A percentile compares a stretch with the other conserved stretches of the same genome.
Conservation (phyloP, 1,284 basidiomycete genomes). For the Fomes fomentarius region DNA sequence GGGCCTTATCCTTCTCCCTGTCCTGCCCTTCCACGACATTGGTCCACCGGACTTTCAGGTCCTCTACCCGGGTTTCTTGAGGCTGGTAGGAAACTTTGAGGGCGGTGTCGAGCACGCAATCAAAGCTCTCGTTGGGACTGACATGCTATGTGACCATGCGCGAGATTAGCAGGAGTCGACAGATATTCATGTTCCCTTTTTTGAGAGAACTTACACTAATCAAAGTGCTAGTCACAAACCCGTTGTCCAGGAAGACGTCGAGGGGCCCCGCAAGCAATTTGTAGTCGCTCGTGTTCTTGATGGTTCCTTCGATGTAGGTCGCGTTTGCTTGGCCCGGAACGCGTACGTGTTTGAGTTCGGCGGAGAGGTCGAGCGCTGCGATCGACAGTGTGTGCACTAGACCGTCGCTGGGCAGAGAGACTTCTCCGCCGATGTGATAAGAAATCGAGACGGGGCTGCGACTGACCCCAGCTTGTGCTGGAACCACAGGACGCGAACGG, state of each 20-base stretch:
- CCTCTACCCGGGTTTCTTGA: too few relatives aligned
- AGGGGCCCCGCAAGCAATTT: constrained; percentile 53
- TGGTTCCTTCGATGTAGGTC: constrained; percentile 46
- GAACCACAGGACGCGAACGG: too few relatives aligned
- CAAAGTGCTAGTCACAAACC: constrained; percentile 49
- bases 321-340: constrained; percentile 49
- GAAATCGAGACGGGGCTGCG: constrained; percentile 48
- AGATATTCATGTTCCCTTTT: too few relatives aligned
- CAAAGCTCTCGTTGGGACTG: too few relatives aligned
- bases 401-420: constrained; percentile 55
- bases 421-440: constrained; percentile 49
- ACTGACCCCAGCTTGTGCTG: background rate
- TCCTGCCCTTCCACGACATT: too few relatives aligned
- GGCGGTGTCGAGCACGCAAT: too few relatives aligned
- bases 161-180: too few relatives aligned
- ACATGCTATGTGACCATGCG: too few relatives aligned
- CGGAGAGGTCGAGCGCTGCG: constrained; percentile 49
- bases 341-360: constrained; percentile 49
- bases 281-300: constrained; percentile 56
- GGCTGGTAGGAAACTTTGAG: too few relatives aligned
- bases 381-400: constrained; percentile 56
- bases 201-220: constrained; percentile 42
- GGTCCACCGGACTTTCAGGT: too few relatives aligned
- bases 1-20: too few relatives aligned
- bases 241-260: constrained; percentile 52